phyloP scores from a whole-genome alignment of 2,329 filamentous ascomycete genomes.

The Davidsoniella virescens region DNA sequence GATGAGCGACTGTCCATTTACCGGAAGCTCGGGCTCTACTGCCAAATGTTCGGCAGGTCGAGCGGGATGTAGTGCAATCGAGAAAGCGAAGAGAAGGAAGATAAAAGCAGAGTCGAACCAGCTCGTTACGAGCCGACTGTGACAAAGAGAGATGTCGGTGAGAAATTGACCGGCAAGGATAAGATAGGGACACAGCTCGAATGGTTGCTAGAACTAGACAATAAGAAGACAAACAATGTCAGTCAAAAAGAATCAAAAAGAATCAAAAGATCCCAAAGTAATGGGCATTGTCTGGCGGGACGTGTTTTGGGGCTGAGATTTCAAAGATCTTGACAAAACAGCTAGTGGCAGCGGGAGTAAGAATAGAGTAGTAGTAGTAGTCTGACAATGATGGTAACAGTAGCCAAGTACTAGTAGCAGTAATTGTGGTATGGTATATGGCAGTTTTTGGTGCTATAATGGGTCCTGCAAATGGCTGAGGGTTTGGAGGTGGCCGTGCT shows the following conservation, averaged over 20 bases:
- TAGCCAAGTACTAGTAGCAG: too few species aligned
- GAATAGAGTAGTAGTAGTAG: too few species aligned
- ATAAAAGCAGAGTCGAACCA: neutral
- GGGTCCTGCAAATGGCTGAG: too few species aligned
- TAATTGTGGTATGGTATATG: too few species aligned
- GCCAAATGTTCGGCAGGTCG: conserved; percentile 13
- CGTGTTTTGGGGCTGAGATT: too few species aligned
- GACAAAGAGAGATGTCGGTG: conserved; percentile 1
- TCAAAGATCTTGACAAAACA: too few species aligned
- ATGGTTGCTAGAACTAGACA: conserved; percentile 1
- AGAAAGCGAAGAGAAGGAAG: neutral
- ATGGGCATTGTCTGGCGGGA: too few species aligned
- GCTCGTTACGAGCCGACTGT: neutral
- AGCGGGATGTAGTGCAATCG: conserved; percentile 1
- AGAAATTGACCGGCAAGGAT: conserved; percentile 3
- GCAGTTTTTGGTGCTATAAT: too few species aligned
- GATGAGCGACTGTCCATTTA: conserved; percentile 36
- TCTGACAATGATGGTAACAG: too few species aligned
- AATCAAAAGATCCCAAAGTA: too few species aligned
- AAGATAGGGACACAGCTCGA: conserved; percentile 3
- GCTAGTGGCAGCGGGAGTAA: too few species aligned
- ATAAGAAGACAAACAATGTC: neutral
- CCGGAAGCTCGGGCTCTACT: conserved; percentile 18
- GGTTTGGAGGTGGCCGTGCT: too few species aligned
- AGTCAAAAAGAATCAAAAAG: neutral